Conservation (phyloP, 202 grass and related monocot species). For the Panicum virgatum region DNA sequence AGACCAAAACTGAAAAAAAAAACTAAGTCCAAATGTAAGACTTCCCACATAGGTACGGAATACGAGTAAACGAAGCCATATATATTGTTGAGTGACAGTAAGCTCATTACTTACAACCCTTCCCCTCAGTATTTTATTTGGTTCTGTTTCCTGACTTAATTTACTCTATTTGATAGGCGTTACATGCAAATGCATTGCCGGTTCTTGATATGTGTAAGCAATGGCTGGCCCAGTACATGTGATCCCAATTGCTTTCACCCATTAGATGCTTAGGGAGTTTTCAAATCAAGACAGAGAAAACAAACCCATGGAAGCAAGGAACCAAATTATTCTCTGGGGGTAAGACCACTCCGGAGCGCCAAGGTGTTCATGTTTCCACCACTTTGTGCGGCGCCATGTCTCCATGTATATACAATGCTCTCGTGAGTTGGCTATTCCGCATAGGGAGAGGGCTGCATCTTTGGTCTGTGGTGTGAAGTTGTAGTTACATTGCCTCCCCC, state of each 20-base stretch:
- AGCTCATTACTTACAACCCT: not conserved
- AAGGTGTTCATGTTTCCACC: slow-evolving; percentile 11
- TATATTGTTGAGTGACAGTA: slow-evolving; percentile 7
- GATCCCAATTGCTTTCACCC: slow-evolving; percentile 18
- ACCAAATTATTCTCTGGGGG: not conserved
- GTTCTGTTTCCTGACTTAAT: slow-evolving; percentile 31
- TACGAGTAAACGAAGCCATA: slow-evolving; percentile 16
- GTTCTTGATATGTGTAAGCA: slow-evolving; percentile 92
- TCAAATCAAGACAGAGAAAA: not conserved
- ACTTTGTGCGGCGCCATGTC: not conserved
- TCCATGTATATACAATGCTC: slow-evolving; percentile 21
- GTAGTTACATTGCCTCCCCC: slow-evolving; percentile 17
- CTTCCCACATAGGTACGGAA: not conserved
- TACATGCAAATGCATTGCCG: slow-evolving; percentile 72
- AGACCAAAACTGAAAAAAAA: no score
- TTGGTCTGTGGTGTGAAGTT: not conserved
- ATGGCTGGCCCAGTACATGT: slow-evolving; percentile 95
- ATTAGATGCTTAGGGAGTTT: slow-evolving; percentile 6
- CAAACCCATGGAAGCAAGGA: not conserved
- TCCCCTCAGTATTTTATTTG: not conserved
- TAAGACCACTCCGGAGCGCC: not conserved
- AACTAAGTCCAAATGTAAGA: not conserved
- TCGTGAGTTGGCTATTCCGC: not conserved
- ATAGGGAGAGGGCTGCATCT: not conserved
- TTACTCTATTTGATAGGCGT: slow-evolving; percentile 54